Base-by-base conservation (phyloP, 2,329 filamentous ascomycete genomes). In the Coniella vitis region DNA sequence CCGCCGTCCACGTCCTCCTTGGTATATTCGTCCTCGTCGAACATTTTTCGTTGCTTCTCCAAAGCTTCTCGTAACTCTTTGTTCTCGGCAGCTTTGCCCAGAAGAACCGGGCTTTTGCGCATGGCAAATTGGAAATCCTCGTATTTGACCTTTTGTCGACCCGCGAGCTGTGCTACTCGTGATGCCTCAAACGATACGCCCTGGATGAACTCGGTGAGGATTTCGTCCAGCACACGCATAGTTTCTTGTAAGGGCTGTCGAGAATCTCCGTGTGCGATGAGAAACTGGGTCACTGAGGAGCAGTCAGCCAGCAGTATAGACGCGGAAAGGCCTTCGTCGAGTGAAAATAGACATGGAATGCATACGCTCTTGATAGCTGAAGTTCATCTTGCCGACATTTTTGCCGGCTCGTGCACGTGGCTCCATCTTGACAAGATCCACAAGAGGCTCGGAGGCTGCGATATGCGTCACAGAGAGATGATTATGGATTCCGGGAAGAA, bases 111-210 rank as follows among this genome's bases (percentile, higher is more conserved):
- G 61, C 97, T 94, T 55, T 86, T 81, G 29, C 93, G 81, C 58
- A 97, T 80, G 35, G 90, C 89, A 68, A 95, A 98, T 62, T 94
- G 90, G 70, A 98, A 95, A 68, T 98, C 93, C 61, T 96, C 91
- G 61, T 95, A 87, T 67, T 98, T 98, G 69, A 98, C 90, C 70
- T 98, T 98, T 61, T 95, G 88, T 2, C 93, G 86, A 0, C 90
- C 86, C 2, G 87, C 83, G 67, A 95, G 88, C 65, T 87, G 83
- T 1, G 93, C 93, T 46, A 85, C 84, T 38, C 87, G 82, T 4
- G 90, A 88, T 4, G 93, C 91, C 63, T 89, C 85, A 71, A 95
- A 93, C 68, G 87, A 91, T 47, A 93, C 84, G 65, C 93, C 89
- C 64, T 95, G 89, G 64, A 97, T 88, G 73, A 95, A 96, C 72